These are phyloP conservation scores for Podospora anserina DNA, from an alignment of 495 filamentous ascomycete genomes.

Conservation along the genomic window DNA sequence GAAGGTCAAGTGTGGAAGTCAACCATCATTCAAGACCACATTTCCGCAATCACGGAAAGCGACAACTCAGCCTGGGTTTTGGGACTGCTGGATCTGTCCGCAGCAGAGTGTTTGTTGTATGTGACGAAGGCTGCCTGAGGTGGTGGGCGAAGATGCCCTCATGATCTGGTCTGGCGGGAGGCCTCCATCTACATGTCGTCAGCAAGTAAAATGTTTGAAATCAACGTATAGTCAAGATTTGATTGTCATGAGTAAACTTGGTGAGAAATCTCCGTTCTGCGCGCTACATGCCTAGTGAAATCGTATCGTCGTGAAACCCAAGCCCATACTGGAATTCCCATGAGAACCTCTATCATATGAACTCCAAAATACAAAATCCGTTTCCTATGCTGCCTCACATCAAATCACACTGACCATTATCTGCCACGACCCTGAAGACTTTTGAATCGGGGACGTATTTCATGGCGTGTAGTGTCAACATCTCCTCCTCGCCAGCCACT, in stretches of 20 bases:
- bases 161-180: neutral
- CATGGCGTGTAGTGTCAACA: constrained; percentile 38
- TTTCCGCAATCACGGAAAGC: neutral
- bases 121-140: neutral
- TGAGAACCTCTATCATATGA: neutral
- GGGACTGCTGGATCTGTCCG: neutral
- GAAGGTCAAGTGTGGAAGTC: neutral
- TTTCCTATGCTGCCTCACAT: neutral
- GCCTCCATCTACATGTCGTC: neutral
- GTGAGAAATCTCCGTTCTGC: neutral
- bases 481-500: constrained; percentile 33
- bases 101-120: too few species aligned
- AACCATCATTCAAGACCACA: neutral
- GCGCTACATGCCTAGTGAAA: neutral
- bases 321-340: neutral
- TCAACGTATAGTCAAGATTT: neutral
- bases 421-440: neutral
- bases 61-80: neutral
- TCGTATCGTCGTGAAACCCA: neutral
- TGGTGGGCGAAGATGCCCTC: neutral
- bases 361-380: neutral
- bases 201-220: neutral
- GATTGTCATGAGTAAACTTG: neutral
- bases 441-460: constrained; percentile 23
- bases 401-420: neutral